Evolutionary conservation across 306 rosid species (phyloP), one percentile per base, ranked within the genome.

Genomic region (Neltuma alba): DNA sequence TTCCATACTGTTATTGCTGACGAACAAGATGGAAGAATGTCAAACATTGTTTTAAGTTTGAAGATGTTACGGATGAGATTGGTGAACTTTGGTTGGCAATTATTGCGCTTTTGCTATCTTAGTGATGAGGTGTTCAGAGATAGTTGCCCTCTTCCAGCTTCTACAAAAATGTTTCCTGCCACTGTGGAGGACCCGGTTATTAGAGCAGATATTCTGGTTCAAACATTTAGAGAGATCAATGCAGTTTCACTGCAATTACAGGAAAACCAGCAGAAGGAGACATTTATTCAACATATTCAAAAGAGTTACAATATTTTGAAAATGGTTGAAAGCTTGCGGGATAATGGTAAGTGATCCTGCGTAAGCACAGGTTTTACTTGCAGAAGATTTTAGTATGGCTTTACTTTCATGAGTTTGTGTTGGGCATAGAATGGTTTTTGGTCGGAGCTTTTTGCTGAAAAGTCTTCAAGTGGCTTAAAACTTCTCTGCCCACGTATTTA

Each of bases 81-180:
- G 72, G 85, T 86, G 82, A 91, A 88, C 80, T 86, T 96, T 80
- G 96, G 96, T 57, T 93, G 98, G 97, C 88, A 87, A 52, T 80
- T 96, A 44, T 80, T 96, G 83, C 96, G 85, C 57, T 65, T 80
- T 21, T 89, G 98, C 91, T 91, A 96, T 88, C 89, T 96, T 76
- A 91, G 94, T 75, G 93, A 93, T 58, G 94, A 87, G 41, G 85
- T 86, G 79, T 93, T 90, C 76, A 80, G 76, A 71, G 95, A 88
- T 44, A 67, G 82, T 81, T 68, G 80, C 66, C 82, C 91, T 42
- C 75, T 90, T 82, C 94, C 89, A 12, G 85, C 88, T 82, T 90
- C 90, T 60, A 86, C 88, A 12, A 91, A 91, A 83, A 93, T 96
- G 97, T 91, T 96, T 74, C 99, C 99, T 57, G 97, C 96, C 77